A percentile compares a stretch with the other conserved stretches of the same genome.
Evolutionary conservation across 129 eudicot species (phyloP).

Genomic region (Tagetes patula): DNA sequence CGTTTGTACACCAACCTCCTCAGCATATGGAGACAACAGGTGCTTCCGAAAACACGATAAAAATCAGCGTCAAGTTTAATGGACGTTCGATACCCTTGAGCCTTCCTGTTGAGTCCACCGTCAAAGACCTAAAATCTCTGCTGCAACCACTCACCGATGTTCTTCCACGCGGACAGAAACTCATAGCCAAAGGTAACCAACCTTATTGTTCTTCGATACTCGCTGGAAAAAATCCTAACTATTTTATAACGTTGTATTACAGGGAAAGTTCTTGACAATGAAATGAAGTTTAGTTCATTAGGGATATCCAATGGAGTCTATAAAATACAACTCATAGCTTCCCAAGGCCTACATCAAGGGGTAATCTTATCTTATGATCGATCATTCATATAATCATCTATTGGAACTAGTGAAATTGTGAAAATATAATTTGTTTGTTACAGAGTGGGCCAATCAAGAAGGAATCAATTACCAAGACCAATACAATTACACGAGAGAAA

Average conservation of each 20-base stretch:
- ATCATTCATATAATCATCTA: not conserved
- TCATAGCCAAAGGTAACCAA: constrained; percentile 67
- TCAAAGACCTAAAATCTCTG: constrained; percentile 64
- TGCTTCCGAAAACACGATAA: not conserved
- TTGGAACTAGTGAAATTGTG: constrained; percentile 7
- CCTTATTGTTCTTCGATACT: not conserved
- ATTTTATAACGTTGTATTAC: constrained; percentile 1
- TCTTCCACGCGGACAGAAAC: constrained; percentile 98
- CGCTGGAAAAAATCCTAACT: not conserved
- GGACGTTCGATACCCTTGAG: constrained; percentile 66
- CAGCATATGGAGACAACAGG: constrained; percentile 33
- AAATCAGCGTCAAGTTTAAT: constrained; percentile 57
- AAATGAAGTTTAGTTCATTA: constrained; percentile 48
- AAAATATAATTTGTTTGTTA: constrained; percentile 1
- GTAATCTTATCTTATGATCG: constrained; percentile 27
- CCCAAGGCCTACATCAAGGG: constrained; percentile 97
- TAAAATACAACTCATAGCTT: constrained; percentile 89
- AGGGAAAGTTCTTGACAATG: constrained; percentile 75
- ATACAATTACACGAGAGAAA: constrained; percentile 27
- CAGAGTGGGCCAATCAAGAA: constrained; percentile 83
- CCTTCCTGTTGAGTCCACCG: constrained; percentile 51
- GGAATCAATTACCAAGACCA: constrained; percentile 45
- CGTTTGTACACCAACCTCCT: too few species aligned
- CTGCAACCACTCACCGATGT: constrained; percentile 88
- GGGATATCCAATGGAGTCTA: constrained; percentile 46